Conservation (phyloP, 192 early-diverging fungal genomes). For the Spizellomyces sp. region DNA sequence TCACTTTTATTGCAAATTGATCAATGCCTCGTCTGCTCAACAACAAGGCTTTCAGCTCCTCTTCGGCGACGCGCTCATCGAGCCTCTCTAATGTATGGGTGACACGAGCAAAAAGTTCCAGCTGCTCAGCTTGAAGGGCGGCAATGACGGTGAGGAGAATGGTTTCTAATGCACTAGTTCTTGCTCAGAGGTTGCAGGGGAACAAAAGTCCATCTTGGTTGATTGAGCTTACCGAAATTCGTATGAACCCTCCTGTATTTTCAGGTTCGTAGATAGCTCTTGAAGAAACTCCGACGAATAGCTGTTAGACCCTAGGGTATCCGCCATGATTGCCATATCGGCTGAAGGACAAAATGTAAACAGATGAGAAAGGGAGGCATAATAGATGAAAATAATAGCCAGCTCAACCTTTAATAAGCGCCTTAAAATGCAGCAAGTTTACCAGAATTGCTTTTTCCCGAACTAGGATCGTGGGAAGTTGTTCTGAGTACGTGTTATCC, state of each 20-base stretch:
- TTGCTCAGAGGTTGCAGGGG: not conserved
- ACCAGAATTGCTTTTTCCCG: slow-evolving; percentile 79
- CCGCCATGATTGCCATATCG: slow-evolving; percentile 76
- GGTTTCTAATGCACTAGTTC: slow-evolving; percentile 74
- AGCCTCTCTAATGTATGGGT: slow-evolving; percentile 67
- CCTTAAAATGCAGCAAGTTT: slow-evolving; percentile 79
- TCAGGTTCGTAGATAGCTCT: slow-evolving; percentile 76
- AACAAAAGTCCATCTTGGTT: not conserved
- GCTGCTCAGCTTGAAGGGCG: slow-evolving; percentile 50
- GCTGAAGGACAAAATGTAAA: slow-evolving; percentile 30
- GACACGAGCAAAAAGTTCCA: slow-evolving; percentile 69
- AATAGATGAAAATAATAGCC: too few species aligned
- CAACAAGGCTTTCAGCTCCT: slow-evolving; percentile 76
- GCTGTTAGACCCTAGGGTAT: slow-evolving; percentile 26
- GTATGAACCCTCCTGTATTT: slow-evolving; percentile 30
- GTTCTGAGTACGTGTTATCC: slow-evolving; percentile 60
- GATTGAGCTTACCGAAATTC: slow-evolving; percentile 38
- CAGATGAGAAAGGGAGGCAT: too few species aligned
- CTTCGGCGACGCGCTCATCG: slow-evolving; percentile 72
- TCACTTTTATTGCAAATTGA: slow-evolving; percentile 76
- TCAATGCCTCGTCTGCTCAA: slow-evolving; percentile 76
- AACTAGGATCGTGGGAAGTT: slow-evolving; percentile 81
- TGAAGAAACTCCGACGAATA: slow-evolving; percentile 76
- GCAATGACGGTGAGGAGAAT: slow-evolving; percentile 74
- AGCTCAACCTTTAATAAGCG: slow-evolving; percentile 67